Evolutionary conservation across 2,329 filamentous ascomycete genomes (phyloP), one percentile per base, ranked within the genome.

Genomic region (Didymella segeticola): DNA sequence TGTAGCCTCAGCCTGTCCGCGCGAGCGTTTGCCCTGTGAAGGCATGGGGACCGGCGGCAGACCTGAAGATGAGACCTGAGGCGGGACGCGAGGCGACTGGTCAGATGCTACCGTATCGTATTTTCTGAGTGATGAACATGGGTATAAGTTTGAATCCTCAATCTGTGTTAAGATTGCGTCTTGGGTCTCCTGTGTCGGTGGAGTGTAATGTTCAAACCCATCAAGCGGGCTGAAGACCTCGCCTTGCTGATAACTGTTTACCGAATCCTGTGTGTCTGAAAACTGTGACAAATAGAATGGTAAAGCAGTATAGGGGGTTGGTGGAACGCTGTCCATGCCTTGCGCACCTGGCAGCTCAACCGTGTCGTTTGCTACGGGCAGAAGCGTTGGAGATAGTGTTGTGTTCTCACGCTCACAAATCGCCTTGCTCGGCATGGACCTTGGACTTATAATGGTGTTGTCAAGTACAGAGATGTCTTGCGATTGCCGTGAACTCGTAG

Each of bases 241-340:
- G 17, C 45, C 48, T 11, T 27, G 43, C 37, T 53, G 50, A 15
- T 38, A 38, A 12, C 43, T 53, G 9, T n/a, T 14, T 25, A 10
- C 11, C 1, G 51, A 39, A 11, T 39, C 45, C 6, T 53, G 51
- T 2, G 47, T 39, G 19, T 33, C 27, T 34, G 43, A n/a, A 20
- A 5, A 31, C 10, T 20, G 15, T 26, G 15, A 10, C 14, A 30
- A 22, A 10, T 39, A 10, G 5, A 14, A 15, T 15, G 7, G 7
- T 3, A 34, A 17, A 10, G 22, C 9, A 6, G 29, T 12, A 4
- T 19, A 22, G 6, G 26, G 12, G 6, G 8, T 10, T 2, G 48
- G 11, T 9, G 41, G 6, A 9, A 17, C 22, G 6, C 10, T 22
- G 6, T 39, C 5, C 12, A 8, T 29, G 1, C 41, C 27, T 22